Percentiles rank a stretch among this genome's conserved stretches.
Conservation (phyloP, 2,329 filamentous ascomycete genomes). For the Ophiocordyceps camponoti-rufipedis region DNA sequence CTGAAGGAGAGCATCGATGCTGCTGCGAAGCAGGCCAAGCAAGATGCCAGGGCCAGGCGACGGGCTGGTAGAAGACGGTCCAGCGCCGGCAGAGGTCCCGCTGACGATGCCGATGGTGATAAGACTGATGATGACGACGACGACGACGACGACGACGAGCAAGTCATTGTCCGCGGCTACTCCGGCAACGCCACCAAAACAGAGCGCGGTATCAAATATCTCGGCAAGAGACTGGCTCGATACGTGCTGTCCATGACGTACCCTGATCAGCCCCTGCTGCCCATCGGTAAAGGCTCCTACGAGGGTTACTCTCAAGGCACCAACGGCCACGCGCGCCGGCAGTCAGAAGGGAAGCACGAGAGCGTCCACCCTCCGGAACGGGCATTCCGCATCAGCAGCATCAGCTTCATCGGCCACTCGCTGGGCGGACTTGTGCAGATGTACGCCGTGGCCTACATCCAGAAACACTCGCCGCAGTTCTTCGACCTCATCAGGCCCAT, state of each 20-base stretch:
- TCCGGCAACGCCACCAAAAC: slow-evolving; percentile 79
- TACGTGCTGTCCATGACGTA: slow-evolving; percentile 82
- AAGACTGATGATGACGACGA: slow-evolving; percentile 21
- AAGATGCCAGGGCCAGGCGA: slow-evolving; percentile 42
- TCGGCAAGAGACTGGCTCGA: slow-evolving; percentile 85
- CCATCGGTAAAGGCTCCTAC: slow-evolving; percentile 33
- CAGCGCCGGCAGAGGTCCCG: not conserved
- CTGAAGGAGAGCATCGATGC: slow-evolving; percentile 94
- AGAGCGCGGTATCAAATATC: slow-evolving; percentile 89
- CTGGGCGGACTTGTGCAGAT: slow-evolving; percentile 80
- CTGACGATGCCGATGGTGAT: slow-evolving; percentile 10
- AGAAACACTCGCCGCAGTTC: slow-evolving; percentile 85
- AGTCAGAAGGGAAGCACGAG: not conserved
- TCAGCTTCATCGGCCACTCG: slow-evolving; percentile 88
- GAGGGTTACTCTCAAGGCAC: slow-evolving; percentile 22
- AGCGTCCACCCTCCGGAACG: slow-evolving; percentile 14
- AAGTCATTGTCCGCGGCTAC: slow-evolving; percentile 81
- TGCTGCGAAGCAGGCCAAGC: slow-evolving; percentile 54
- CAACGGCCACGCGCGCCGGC: slow-evolving; percentile 22
- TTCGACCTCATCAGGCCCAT: slow-evolving; percentile 72
- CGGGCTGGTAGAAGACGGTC: slow-evolving; percentile 26
- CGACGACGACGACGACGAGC: slow-evolving; percentile 54
- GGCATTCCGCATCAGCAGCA: slow-evolving; percentile 75
- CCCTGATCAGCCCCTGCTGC: slow-evolving; percentile 78
- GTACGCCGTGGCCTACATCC: slow-evolving; percentile 89